Evolutionary conservation across 768 basidiomycete species (phyloP).

Genomic region (Auricularia sp.): DNA sequence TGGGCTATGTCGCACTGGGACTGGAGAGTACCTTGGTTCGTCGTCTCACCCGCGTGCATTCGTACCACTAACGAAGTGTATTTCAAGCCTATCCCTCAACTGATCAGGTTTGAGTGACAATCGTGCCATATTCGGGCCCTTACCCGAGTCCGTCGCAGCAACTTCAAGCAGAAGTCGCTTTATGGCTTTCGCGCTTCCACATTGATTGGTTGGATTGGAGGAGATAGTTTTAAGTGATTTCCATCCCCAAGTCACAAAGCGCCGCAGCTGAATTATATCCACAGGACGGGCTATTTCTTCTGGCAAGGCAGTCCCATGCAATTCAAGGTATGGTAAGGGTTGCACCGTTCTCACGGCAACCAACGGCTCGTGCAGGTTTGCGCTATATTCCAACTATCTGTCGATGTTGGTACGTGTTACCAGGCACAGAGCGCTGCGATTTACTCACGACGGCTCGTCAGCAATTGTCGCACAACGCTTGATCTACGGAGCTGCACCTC

Average conservation of each 20-base stretch:
- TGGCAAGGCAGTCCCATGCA: constrained; percentile 60
- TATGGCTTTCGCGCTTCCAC: constrained; percentile 83
- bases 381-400: constrained; percentile 71
- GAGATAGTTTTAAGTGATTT: constrained; percentile 74
- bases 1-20: constrained; percentile 73
- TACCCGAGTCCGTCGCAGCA: constrained; percentile 33
- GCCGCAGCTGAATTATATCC: constrained; percentile 1
- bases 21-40: constrained; percentile 63
- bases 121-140: not conserved
- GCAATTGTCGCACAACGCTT: constrained; percentile 67
- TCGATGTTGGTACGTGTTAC: constrained; percentile 56
- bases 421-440: not conserved
- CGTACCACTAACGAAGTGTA: not conserved
- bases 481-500: constrained; percentile 63
- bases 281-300: constrained; percentile 74
- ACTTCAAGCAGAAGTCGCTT: constrained; percentile 66
- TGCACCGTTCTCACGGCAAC: too few species aligned
- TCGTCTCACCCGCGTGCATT: not conserved
- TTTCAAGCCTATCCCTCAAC: constrained; percentile 57
- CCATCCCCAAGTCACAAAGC: not conserved
- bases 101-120: constrained; percentile 46
- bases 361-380: constrained; percentile 31
- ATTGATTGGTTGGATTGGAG: constrained; percentile 72
- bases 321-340: constrained; percentile 37
- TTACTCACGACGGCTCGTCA: constrained; percentile 20